Evolutionary conservation across 345 rosid species (phyloP).

Genomic region (Angophora floribunda): DNA sequence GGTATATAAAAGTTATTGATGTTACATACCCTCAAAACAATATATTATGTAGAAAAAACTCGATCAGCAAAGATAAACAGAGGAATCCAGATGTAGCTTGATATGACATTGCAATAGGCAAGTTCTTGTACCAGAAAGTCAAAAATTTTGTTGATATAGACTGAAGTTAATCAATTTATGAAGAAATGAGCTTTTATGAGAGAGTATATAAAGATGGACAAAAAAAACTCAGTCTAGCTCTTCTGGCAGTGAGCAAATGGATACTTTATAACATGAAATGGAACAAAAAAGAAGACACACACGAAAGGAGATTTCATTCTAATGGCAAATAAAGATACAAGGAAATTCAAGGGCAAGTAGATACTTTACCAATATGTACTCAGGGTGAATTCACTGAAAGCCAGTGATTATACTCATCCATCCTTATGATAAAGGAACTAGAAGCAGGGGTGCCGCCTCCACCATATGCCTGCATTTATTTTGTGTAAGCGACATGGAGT

Average conservation of each 20-base stretch:
- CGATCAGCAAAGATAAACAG: not conserved
- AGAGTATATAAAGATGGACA: not conserved
- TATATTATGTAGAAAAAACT: not conserved
- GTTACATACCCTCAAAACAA: not conserved
- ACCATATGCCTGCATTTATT: conserved; percentile 66
- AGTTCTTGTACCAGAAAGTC: not conserved
- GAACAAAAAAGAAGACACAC: not conserved
- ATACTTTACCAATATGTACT: not conserved
- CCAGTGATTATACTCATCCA: conserved; percentile 87
- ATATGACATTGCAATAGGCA: not conserved
- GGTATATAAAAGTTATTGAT: not conserved
- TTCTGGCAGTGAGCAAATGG: not conserved
- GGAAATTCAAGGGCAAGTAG: not conserved
- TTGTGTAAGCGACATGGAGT: not conserved
- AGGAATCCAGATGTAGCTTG: not conserved
- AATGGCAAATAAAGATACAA: not conserved
- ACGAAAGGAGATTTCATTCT: not conserved
- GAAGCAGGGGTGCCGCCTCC: conserved; percentile 70
- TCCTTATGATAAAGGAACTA: conserved; percentile 83
- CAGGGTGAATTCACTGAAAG: conserved; percentile 13
- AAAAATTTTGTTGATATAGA: not conserved
- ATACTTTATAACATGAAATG: not conserved
- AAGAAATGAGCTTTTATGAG: not conserved
- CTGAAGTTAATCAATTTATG: not conserved
- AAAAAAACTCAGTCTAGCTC: not conserved